Base-by-base conservation (phyloP, 345 rosid species). In the Dipteronia dyeriana region DNA sequence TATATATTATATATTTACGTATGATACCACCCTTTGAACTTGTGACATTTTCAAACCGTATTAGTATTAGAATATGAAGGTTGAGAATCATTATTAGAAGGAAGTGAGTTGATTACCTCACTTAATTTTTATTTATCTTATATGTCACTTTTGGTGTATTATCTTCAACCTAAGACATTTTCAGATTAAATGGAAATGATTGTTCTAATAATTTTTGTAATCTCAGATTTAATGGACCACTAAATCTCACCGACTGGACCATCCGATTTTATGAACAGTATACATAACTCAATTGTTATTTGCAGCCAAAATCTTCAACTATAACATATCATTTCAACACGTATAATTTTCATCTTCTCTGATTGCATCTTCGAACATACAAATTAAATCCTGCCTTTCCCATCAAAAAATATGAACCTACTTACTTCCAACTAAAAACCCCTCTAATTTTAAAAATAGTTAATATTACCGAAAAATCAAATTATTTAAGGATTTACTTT, bases 241-340 rank as follows among this genome's bases (percentile, higher is more conserved):
- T 26, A 26, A 26, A 26, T 26, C 26, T 26, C 26, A 5, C 10
- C 49, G 22, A 11, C 11, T 19, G n/a, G 62, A 66, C 77, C 72
- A 17, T 5, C 51, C 2, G 34, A 9, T 62, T 31, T 73, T 69
- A 73, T 54, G 78, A 47, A 66, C 75, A 74, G 73, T 71, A 39
- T 69, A 71, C 19, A 62, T 41, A 57, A 51, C n/a, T 51, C 68
- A 49, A 71, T 53, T 5, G 70, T 68, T 45, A 34, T 20, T 17
- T 25, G 68, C 49, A 34, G 80, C 80, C 84, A 62, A 68, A 61
- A 75, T 80, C 82, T 53, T 72, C 86, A 78, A 75, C 80, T 25
- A 74, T 13, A 80, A 76, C 56, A 41, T 25, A 20, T 31, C 67
- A 22, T 65, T 71, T 79, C 61, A 41, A 60, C 11, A 1, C 0